Evolutionary conservation across 2,329 filamentous ascomycete genomes (phyloP), one percentile per base, ranked within the genome.

Genomic region (Ophiostoma ips): DNA sequence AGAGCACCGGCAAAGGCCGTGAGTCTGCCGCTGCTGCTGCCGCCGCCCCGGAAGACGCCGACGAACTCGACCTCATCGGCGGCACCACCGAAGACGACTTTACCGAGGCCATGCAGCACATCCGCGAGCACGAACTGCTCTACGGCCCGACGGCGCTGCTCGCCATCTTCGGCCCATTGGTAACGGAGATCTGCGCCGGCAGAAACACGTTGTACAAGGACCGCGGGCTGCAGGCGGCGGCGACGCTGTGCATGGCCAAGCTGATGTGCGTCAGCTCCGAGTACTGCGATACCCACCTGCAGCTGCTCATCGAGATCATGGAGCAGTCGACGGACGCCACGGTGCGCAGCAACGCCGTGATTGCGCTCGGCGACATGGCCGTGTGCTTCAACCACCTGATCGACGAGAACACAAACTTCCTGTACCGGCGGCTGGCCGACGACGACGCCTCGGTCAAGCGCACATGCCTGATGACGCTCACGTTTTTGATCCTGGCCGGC

Each of bases 321-420:
- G 92, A 98, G 68, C 83, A 88, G 30, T 95, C 88, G 2, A 79
- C 87, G 31, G 87, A 95, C 60, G 84, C 94, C 1, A 94, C 89
- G 16, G 90, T 94, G 36, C 83, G 92, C 48, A 94, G 87, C 59
- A 98, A 98, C 62, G 87, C 94, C 10, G 94, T 98, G 16, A 94
- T 98, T 58, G 90, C 92, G 0, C 79, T 98, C 0, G 92, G 92
- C 36, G 92, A 98, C 63, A 98, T 98, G 92, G 94, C 94, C 0
- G 92, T 98, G 19, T 95, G 89, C 75, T 98, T 98, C 75, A 98
- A 98, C 62, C 92, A 98, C 62, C 77, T 98, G 46, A 95, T 98
- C 58, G 94, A 98, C 62, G 94, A 98, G 68, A 96, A 98, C 66
- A 98, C 92, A 0, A 92, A 98, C 63, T 98, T 96, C 71, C 68